A percentile compares a stretch with the other conserved stretches of the same genome.
Evolutionary conservation across 371 early-diverging fungal species (phyloP).

Genomic region (Sporodiniella umbellata): DNA sequence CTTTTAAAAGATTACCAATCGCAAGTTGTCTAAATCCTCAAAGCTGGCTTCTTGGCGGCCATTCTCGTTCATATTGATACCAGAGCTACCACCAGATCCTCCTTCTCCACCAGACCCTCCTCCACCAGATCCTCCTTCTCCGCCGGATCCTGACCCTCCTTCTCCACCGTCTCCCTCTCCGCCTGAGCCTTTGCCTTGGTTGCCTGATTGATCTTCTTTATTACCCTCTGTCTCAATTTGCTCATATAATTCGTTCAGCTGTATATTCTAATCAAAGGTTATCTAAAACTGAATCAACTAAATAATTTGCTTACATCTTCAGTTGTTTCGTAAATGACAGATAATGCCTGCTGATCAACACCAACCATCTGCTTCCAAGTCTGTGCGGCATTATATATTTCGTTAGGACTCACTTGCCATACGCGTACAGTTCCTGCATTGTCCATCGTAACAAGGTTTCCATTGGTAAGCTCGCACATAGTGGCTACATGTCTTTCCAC

Average conservation of each 20-base stretch:
- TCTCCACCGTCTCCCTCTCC: conserved; percentile 32
- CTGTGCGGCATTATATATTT: conserved; percentile 56
- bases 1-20: conserved; percentile 40
- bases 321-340: conserved; percentile 64
- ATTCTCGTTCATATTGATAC: conserved; percentile 50
- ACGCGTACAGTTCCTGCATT: conserved; percentile 63
- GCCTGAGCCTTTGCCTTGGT: conserved; percentile 29
- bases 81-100: conserved; percentile 41
- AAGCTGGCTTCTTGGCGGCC: conserved; percentile 62
- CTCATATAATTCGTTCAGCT: conserved; percentile 3
- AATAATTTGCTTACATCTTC: conserved; percentile 26
- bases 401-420: conserved; percentile 63
- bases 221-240: conserved; percentile 17
- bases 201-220: conserved; percentile 42
- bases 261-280: not conserved
- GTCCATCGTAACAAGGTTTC: conserved; percentile 66
- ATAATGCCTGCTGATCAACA: conserved; percentile 59
- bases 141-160: conserved; percentile 32
- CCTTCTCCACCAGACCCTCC: conserved; percentile 31
- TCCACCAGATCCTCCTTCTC: conserved; percentile 24
- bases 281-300: not conserved
- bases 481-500: conserved; percentile 51
- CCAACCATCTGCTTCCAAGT: conserved; percentile 79
- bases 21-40: conserved; percentile 62
- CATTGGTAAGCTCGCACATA: conserved; percentile 65